Evolutionary conservation across 352 stramenopile genomes (phyloP), one percentile per base, ranked within the genome.

Genomic region (Aphanomyces stellatus): DNA sequence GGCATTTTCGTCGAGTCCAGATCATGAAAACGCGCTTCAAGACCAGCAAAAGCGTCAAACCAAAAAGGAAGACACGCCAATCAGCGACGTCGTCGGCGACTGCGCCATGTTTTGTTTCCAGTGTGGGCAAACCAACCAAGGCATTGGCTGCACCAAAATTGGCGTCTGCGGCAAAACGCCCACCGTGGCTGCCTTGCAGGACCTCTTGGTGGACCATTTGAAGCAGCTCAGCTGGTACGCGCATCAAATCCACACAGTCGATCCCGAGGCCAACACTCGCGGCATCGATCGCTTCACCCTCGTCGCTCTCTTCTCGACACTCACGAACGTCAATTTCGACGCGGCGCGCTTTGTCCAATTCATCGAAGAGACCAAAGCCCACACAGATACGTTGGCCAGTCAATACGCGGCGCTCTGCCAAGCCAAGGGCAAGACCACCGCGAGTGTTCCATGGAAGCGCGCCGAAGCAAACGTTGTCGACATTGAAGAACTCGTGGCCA

Each of bases 301-400:
- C 28, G 55, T 62, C 11, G 59, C 64, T 22, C 24, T 60, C 2
- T 74, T 72, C 62, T 56, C 51, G 41, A 91, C 80, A 10, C 65
- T 91, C 24, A 91, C 82, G 19, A 91, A 91, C 77, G 82, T 88
- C 43, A 91, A 91, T 69, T 91, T 91, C 70, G 72, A 75, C 57
- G 71, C 81, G 31, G 68, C 73, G 22, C 71, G 76, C 2, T 88
- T 77, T 56, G 68, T 72, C 55, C 19, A 17, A 28, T 70, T 71
- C 61, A 82, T 80, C 73, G 74, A 77, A 31, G 60, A 83, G 28
- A 71, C 73, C 22, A 70, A 84, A 25, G 72, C 49, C 25, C 59
- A 83, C 43, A 69, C 76, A 11, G 70, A 70, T 42, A 61, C 73
- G 42, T 31, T 74, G 41, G 57, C 48, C 28, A 51, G 22, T 15